Conservation (phyloP, 441 rosid species). For the Mallotus repandus region DNA sequence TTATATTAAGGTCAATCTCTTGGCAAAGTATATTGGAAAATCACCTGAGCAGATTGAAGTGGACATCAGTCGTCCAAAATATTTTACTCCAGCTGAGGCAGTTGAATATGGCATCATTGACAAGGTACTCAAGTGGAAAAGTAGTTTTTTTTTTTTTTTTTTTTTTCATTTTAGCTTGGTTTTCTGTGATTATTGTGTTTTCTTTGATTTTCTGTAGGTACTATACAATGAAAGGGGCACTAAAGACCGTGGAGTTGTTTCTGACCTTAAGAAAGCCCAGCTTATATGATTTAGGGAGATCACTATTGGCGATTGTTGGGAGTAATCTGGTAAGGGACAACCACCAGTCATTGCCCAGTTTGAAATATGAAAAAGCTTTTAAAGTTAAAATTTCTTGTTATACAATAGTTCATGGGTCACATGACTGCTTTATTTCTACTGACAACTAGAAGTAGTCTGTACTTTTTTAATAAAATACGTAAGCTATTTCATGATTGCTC, state of each 20-base stretch:
- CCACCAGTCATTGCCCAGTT: slow-evolving; percentile 13
- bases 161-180: background rate
- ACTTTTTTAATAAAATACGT: background rate
- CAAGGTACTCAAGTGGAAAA: slow-evolving; percentile 47
- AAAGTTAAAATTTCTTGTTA: background rate
- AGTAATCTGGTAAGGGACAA: slow-evolving; percentile 28
- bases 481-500: slow-evolving; percentile 11
- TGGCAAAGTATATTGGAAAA: slow-evolving; percentile 68
- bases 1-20: slow-evolving; percentile 56
- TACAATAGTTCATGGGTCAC: background rate
- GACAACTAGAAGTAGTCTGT: background rate
- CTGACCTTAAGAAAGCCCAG: slow-evolving; percentile 66
- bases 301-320: slow-evolving; percentile 8
- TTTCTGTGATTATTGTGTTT: slow-evolving; percentile 15
- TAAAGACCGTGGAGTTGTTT: slow-evolving; percentile 71
- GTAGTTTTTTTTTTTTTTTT: too few species aligned
- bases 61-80: slow-evolving; percentile 80
- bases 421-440: background rate
- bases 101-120: slow-evolving; percentile 94
- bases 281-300: slow-evolving; percentile 31
- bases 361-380: slow-evolving; percentile 16
- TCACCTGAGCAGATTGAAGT: slow-evolving; percentile 79
- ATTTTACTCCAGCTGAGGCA: slow-evolving; percentile 89
- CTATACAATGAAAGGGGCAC: slow-evolving; percentile 60
- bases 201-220: slow-evolving; percentile 45